Base-by-base conservation (phyloP, 352 stramenopile species). In the Globisporangium alternatum region DNA sequence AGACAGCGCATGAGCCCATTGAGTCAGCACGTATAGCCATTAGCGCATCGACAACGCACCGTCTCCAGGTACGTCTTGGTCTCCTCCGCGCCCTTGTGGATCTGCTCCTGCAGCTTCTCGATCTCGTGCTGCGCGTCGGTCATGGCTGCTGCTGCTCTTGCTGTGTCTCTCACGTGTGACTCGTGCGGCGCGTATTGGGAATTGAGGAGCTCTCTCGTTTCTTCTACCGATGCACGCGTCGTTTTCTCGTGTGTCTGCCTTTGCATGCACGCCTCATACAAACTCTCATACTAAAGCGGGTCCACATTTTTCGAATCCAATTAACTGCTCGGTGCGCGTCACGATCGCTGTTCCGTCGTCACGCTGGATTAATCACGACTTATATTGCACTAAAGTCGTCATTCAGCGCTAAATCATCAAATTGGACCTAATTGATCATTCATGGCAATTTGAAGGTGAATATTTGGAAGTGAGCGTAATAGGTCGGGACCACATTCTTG, bases 21-120 rank as follows among this genome's bases (percentile, higher is more conserved):
- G n/a, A n/a, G n/a, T n/a, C n/a, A n/a, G n/a, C n/a, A n/a, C n/a
- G n/a, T n/a, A n/a, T n/a, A n/a, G n/a, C n/a, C n/a, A n/a, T n/a
- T n/a, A n/a, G n/a, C n/a, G n/a, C n/a, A n/a, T 10, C 10, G 28
- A 13, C 6, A n/a, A 2, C 66, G 30, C 67, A 84, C 76, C 68
- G 71, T 72, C 37, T 70, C 72, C 44, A 90, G 68, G 58, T 93
- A 90, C 67, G 80, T 83, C 73, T 89, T 89, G 68, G 83, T 90
- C 70, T 90, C 81, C 61, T 89, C 74, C 13, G 82, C 72, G 60
- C 83, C 80, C 64, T 87, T 57, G 51, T 57, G 31, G 51, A 57
- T 57, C 51, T 57, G 51, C 30, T 39, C 51, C 51, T 57, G 51
- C 51, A 62, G 56, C 35, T 62, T 52, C 37, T 62, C 51, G 19